Conservation (phyloP, 371 early-diverging fungal species). For the Vairimorpha necatrix region DNA sequence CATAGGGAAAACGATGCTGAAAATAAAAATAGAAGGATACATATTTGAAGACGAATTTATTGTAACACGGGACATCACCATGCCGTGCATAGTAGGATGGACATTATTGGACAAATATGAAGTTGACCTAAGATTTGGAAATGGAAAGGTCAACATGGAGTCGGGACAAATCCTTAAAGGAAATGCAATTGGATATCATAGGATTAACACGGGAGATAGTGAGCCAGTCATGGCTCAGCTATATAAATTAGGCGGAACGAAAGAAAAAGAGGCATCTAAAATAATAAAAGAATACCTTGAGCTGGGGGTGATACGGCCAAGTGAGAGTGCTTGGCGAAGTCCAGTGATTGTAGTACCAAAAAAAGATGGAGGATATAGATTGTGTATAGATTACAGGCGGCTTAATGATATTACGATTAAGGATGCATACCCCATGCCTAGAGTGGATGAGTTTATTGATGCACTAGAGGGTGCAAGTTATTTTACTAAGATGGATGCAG, state of each 20-base stretch:
- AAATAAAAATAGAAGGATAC: not conserved
- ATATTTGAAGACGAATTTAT: not conserved
- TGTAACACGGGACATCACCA: not conserved
- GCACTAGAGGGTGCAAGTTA: constrained; percentile 46
- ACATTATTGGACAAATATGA: not conserved
- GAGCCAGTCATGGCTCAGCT: not conserved
- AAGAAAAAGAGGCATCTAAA: not conserved
- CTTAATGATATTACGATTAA: constrained; percentile 29
- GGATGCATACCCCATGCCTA: constrained; percentile 31
- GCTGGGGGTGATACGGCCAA: constrained; percentile 28
- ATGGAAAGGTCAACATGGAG: not conserved
- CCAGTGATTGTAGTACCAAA: constrained; percentile 7
- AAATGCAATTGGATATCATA: not conserved
- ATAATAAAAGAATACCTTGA: constrained; percentile 10
- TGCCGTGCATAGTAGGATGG: not conserved
- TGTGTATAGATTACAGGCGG: constrained; percentile 35
- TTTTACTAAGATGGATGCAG: constrained; percentile 64
- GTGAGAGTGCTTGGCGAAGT: constrained; percentile 7
- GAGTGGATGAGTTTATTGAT: constrained; percentile 27
- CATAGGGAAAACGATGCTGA: not conserved
- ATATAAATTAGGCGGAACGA: constrained; percentile 6
- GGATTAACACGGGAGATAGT: not conserved
- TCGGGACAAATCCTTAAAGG: not conserved
- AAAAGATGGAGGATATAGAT: not conserved
- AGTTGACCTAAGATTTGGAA: not conserved